Evolutionary conservation across 1,139 yeast genomes (phyloP).

Genomic region (Candida pseudoviswanathii): DNA sequence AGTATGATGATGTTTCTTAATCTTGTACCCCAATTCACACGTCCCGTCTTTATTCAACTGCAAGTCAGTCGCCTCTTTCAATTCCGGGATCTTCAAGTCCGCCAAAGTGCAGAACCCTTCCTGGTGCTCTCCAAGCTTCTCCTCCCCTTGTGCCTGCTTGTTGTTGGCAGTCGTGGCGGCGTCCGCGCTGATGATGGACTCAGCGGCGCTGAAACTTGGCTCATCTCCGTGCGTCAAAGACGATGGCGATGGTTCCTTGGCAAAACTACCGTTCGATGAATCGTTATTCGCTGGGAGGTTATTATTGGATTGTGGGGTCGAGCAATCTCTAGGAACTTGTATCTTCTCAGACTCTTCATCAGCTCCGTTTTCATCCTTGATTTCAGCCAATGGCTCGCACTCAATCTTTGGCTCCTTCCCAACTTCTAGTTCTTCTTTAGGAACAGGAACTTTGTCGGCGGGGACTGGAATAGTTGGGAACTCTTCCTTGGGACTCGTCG

Average conservation of each 20-base stretch:
- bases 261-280: neutral
- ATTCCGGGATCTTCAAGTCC: conserved; percentile 12
- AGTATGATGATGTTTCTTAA: conserved; percentile 48
- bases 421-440: neutral
- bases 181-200: conserved; percentile 5
- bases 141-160: too few relatives aligned
- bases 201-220: neutral
- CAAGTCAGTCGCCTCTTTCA: conserved; percentile 15
- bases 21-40: conserved; percentile 48
- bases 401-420: neutral
- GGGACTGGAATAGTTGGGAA: neutral
- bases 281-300: too few relatives aligned
- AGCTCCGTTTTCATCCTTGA: neutral
- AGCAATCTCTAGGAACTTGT: neutral
- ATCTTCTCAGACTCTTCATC: neutral
- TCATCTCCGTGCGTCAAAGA: conserved; percentile 13
- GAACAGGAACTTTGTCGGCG: neutral
- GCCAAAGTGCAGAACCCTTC: conserved; percentile 9
- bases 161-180: neutral
- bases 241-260: conserved; percentile 12
- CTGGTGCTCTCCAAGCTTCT: neutral
- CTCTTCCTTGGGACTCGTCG: neutral
- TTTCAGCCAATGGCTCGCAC: conserved; percentile 2
- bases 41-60: conserved; percentile 32
- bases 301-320: neutral